Evolutionary conservation across 208 protist genomes (phyloP), one percentile per base, ranked within the genome.

Genomic region (Trypanosoma caninum): DNA sequence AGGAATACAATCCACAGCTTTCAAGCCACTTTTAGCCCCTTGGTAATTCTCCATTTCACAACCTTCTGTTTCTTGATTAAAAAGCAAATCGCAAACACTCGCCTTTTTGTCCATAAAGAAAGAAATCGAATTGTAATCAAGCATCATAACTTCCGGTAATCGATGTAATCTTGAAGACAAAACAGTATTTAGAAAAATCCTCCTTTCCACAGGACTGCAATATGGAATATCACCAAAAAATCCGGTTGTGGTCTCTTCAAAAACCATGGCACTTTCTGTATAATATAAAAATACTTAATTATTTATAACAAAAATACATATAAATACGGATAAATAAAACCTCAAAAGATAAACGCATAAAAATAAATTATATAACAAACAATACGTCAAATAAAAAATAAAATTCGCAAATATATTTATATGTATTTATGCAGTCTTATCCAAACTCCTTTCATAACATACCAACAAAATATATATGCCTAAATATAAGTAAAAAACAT

Each of bases 151-250:
- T 41, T 74, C 72, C 1, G 76, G 59, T 25, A 89, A 33, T 47
- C 74, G 77, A 65, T 92, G 85, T 38, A 89, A 44, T 6, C 73
- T 67, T 27, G 69, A 69, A 10, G 59, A 75, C 37, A 50, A 54
- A 4, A 86, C 57, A 13, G 73, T 47, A 25, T 88, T 72, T 68
- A 84, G 87, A 57, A 92, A 89, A 22, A 76, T 56, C 47, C 70
- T 70, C 10, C 70, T 78, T 53, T 89, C 81, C 9, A 89, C 74
- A 25, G 81, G 81, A 30, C 59, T 59, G 35, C 84, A 84, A 41
- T 89, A 92, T 0, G 78, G 85, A 4, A 89, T 44, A 80, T 92
- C 85, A 22, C 72, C 63, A 61, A 86, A 92, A 50, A 73, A 84
- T 9, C 85, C 85, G 11, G 61, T 70, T 20, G 70, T 75, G 4